phyloP scores from a whole-genome alignment of 2,329 filamentous ascomycete species.

The Fusarium heterosporum region DNA sequence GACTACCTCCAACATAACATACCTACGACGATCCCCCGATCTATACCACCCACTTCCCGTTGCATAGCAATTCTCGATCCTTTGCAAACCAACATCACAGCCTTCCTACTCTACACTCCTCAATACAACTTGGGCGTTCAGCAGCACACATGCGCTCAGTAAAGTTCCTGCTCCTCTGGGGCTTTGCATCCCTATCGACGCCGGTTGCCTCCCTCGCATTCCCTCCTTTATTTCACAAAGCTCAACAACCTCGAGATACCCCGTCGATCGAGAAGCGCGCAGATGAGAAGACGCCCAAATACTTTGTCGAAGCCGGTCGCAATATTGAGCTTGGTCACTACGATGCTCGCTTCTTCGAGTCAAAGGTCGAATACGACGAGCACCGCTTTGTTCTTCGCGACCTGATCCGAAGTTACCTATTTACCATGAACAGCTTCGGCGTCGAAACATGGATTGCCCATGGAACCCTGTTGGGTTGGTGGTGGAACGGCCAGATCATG shows the following conservation, averaged over 20 bases:
- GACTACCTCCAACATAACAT: not conserved
- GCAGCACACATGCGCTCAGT: conserved; percentile 38
- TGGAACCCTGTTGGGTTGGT: conserved; percentile 86
- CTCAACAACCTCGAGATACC: not conserved
- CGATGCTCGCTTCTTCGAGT: conserved; percentile 76
- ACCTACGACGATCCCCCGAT: conserved; percentile 7
- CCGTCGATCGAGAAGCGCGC: conserved; percentile 13
- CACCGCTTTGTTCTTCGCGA: conserved; percentile 74
- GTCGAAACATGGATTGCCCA: conserved; percentile 90
- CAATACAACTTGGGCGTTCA: not conserved
- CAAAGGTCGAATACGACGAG: conserved; percentile 72
- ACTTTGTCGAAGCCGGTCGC: conserved; percentile 74
- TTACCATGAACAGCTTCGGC: conserved; percentile 70
- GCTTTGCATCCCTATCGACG: conserved; percentile 40
- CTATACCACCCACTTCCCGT: conserved; percentile 5
- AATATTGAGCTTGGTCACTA: conserved; percentile 76
- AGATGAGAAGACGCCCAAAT: conserved; percentile 58
- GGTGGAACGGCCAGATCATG: conserved; percentile 84
- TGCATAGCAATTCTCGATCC: conserved; percentile 5
- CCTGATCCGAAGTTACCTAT: conserved; percentile 80
- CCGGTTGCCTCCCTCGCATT: conserved; percentile 35
- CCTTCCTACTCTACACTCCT: not conserved
- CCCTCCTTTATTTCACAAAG: conserved; percentile 21
- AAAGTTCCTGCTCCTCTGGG: conserved; percentile 44
- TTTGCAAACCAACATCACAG: not conserved